These are phyloP conservation scores for Malus hybrid DNA, from an alignment of 331 rosid species.

Conservation along the genomic window DNA sequence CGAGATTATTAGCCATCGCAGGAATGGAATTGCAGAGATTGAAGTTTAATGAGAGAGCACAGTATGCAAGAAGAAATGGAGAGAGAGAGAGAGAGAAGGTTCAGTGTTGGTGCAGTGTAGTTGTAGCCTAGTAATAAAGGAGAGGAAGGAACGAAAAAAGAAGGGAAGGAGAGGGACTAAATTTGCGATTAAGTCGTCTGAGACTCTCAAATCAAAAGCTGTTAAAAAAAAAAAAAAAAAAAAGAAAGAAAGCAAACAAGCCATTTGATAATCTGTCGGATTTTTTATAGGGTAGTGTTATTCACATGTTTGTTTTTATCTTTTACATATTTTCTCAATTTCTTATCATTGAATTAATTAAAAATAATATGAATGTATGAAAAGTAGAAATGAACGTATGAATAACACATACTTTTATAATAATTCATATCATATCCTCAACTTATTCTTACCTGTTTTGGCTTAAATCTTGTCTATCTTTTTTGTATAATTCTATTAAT, in stretches of 20 bases:
- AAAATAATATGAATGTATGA: too few relatives aligned
- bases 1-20: constrained; percentile 37
- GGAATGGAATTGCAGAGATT: constrained; percentile 3
- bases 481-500: not conserved
- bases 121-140: not conserved
- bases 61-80: constrained; percentile 12
- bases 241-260: not conserved
- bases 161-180: not conserved
- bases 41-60: constrained; percentile 13
- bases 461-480: not conserved
- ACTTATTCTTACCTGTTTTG: not conserved
- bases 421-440: too few relatives aligned
- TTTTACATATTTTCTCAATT: rapidly evolving
- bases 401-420: not conserved
- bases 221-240: not conserved
- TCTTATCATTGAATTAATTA: too few relatives aligned
- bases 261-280: not conserved
- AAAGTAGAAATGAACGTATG: rapidly evolving
- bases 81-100: not conserved
- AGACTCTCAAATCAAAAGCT: not conserved
- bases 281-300: rapidly evolving
- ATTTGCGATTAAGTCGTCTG: not conserved
- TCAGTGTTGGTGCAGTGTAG: not conserved
- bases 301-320: too few relatives aligned
- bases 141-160: too few relatives aligned